phyloP scores from a whole-genome alignment of 768 basidiomycete species.

The Lactarius psammicola region DNA sequence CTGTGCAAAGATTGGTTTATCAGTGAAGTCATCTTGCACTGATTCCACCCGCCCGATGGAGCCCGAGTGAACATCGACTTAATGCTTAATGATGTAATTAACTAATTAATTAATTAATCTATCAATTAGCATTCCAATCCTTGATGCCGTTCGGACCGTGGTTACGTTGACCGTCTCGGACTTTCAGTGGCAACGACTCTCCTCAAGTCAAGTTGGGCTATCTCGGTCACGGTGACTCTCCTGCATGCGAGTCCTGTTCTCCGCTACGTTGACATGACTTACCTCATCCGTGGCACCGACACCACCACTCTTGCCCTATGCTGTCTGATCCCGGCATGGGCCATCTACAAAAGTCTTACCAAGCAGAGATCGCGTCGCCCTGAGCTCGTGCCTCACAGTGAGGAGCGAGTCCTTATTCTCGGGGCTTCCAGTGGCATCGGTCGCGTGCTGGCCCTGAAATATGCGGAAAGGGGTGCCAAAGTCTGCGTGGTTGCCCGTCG shows the following conservation, averaged over 20 bases:
- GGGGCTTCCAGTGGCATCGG: slow-evolving; percentile 88
- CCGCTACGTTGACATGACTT: background rate
- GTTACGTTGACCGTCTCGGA: background rate
- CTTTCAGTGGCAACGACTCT: background rate
- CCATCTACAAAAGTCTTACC: background rate
- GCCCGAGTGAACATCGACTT: too few relatives aligned
- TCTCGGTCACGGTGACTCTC: background rate
- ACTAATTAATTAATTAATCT: background rate
- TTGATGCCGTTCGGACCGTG: too few relatives aligned
- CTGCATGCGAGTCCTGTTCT: background rate
- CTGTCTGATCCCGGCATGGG: slow-evolving; percentile 6
- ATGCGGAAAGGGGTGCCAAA: slow-evolving; percentile 70
- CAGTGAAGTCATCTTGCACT: slow-evolving; percentile 27
- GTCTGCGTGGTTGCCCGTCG: slow-evolving; percentile 76
- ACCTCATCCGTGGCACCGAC: background rate
- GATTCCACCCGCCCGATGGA: too few relatives aligned
- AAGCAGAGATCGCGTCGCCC: slow-evolving; percentile 33
- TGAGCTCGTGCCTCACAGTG: slow-evolving; percentile 38
- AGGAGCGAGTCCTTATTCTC: slow-evolving; percentile 76
- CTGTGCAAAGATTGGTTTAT: slow-evolving; percentile 53
- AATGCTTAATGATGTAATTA: background rate
- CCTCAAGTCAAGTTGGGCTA: background rate
- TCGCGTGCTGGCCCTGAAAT: slow-evolving; percentile 61
- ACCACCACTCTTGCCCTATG: slow-evolving; percentile 17
- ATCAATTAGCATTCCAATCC: too few relatives aligned